These are phyloP conservation scores for Cryptococcus sp. DNA, from an alignment of 1,284 basidiomycete species.

Conservation along the genomic window DNA sequence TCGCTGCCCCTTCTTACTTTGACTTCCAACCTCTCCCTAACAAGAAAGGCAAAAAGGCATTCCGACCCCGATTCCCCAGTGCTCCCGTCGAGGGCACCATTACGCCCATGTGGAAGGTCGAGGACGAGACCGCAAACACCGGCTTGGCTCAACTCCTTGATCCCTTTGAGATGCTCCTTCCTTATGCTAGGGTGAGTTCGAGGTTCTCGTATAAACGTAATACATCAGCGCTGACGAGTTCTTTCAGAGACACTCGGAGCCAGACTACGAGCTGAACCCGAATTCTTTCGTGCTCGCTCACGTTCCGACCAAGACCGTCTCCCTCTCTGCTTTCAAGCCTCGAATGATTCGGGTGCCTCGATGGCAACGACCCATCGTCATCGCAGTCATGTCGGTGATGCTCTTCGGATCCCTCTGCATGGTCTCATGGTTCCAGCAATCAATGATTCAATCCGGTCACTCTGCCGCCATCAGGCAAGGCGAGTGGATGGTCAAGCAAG, in stretches of 20 bases:
- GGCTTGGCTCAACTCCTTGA: conserved; percentile 12
- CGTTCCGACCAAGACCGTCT: conserved; percentile 21
- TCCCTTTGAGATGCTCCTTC: conserved; percentile 21
- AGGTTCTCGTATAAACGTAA: not conserved
- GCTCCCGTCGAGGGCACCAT: conserved; percentile 22
- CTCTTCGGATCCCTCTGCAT: conserved; percentile 30
- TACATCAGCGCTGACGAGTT: not conserved
- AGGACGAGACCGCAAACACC: conserved; percentile 11
- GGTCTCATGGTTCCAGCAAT: conserved; percentile 25
- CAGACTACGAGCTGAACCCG: conserved; percentile 19
- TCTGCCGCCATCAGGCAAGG: conserved; percentile 21
- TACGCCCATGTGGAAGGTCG: conserved; percentile 26
- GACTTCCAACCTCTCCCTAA: conserved; percentile 10
- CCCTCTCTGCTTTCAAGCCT: conserved; percentile 22
- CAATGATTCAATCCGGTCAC: conserved; percentile 16
- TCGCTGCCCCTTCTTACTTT: conserved; percentile 17
- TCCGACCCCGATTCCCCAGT: conserved; percentile 13
- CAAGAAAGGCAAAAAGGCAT: conserved; percentile 11
- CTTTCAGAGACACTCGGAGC: conserved; percentile 10
- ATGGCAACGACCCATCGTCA: conserved; percentile 28
- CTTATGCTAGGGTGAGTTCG: conserved; percentile 13
- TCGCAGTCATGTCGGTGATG: conserved; percentile 25
- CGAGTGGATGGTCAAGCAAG: conserved; percentile 24
- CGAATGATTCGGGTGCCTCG: conserved; percentile 20
- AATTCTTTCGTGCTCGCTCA: conserved; percentile 27